Evolutionary conservation across 2,329 filamentous ascomycete species (phyloP).

Genomic region (Fusarium nematophilum): DNA sequence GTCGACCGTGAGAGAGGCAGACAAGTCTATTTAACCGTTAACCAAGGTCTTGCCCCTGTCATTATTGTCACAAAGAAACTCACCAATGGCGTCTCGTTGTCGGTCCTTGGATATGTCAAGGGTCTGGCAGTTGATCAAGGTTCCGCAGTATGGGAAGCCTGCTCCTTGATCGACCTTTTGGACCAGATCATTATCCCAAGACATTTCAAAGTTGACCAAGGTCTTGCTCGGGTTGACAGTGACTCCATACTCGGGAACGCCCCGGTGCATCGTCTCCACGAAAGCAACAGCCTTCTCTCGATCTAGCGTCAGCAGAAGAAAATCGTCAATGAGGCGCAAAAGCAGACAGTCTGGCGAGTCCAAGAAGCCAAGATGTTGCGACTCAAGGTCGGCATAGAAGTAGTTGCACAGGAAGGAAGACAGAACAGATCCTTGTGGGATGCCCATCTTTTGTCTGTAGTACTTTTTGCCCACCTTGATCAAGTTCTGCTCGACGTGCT

Average conservation of each 20-base stretch:
- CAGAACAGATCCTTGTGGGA: slow-evolving; percentile 91
- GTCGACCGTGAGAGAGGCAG: slow-evolving; percentile 83
- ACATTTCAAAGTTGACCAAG: slow-evolving; percentile 82
- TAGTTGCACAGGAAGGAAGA: slow-evolving; percentile 92
- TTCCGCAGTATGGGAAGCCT: slow-evolving; percentile 91
- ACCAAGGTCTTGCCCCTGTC: not conserved
- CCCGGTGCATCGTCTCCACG: slow-evolving; percentile 81
- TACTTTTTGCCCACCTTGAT: slow-evolving; percentile 90
- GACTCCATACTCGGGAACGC: slow-evolving; percentile 84
- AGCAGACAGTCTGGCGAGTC: slow-evolving; percentile 69
- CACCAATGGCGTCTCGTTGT: slow-evolving; percentile 64
- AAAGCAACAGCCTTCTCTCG: slow-evolving; percentile 75
- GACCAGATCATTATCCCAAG: slow-evolving; percentile 64
- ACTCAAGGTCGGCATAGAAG: slow-evolving; percentile 92
- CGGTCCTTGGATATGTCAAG: slow-evolving; percentile 80
- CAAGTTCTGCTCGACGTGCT: slow-evolving; percentile 87
- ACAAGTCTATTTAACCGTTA: slow-evolving; percentile 53
- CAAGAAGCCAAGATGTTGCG: slow-evolving; percentile 75
- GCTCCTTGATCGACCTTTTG: slow-evolving; percentile 54
- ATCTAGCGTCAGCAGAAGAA: slow-evolving; percentile 84
- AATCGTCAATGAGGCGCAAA: slow-evolving; percentile 90
- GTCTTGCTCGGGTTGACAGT: slow-evolving; percentile 81
- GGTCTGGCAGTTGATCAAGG: slow-evolving; percentile 77
- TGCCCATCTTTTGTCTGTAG: slow-evolving; percentile 88
- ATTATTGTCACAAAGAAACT: slow-evolving; percentile 38